These are phyloP conservation scores for Saturnispora diversa DNA, from an alignment of 805 yeast species.

Conservation along the genomic window DNA sequence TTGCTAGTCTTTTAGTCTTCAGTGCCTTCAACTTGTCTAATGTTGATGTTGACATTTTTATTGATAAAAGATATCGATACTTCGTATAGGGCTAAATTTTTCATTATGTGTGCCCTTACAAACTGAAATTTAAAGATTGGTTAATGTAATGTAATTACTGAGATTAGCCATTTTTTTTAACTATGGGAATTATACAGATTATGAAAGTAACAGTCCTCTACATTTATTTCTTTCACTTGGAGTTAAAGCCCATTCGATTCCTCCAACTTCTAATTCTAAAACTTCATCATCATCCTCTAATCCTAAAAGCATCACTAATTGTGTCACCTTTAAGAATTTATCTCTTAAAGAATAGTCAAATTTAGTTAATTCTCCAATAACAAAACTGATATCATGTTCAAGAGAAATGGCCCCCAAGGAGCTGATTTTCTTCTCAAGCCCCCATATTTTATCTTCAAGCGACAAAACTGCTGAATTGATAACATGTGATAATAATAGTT, in stretches of 20 bases:
- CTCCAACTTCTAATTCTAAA: constrained; percentile 21
- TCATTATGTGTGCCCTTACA: background rate
- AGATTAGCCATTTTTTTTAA: no score
- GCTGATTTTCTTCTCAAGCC: constrained; percentile 58
- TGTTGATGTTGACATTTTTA: background rate
- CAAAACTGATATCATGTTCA: constrained; percentile 70
- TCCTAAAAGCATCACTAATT: constrained; percentile 72
- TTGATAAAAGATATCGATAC: background rate
- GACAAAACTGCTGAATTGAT: constrained; percentile 47
- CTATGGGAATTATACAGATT: background rate
- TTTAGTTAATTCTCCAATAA: constrained; percentile 68
- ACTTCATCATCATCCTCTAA: constrained; percentile 57
- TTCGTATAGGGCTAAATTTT: background rate
- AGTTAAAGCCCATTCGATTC: constrained; percentile 60
- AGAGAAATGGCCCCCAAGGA: constrained; percentile 77
- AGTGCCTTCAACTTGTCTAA: constrained; percentile 6
- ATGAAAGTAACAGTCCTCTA: constrained; percentile 2
- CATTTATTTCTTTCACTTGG: constrained; percentile 51
- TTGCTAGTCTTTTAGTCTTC: constrained; percentile 6
- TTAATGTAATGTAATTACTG: no score
- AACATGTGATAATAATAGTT: constrained; percentile 39
- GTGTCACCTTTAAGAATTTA: constrained; percentile 72
- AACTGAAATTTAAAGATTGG: no score
- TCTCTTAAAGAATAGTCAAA: constrained; percentile 69
- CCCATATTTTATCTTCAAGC: constrained; percentile 62